Conservation (phyloP, 2,329 filamentous ascomycete species). For the Acephala macrosclerotiorum region DNA sequence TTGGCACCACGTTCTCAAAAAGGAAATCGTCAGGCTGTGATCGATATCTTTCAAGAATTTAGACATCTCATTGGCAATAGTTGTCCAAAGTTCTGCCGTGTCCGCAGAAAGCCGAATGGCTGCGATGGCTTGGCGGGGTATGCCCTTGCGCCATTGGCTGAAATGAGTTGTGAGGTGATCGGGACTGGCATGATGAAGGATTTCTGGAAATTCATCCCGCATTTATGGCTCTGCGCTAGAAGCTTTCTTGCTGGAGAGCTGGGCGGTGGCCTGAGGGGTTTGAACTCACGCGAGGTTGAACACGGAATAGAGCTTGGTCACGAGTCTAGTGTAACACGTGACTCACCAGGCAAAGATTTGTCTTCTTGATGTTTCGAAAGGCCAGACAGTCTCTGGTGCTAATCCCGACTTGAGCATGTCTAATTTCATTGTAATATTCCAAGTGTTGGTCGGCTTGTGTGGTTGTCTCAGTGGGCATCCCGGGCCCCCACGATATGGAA, state of each 20-base stretch:
- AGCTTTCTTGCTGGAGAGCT: background rate
- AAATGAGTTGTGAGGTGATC: background rate
- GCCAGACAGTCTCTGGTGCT: too few relatives aligned
- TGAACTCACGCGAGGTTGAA: slow-evolving; percentile 1
- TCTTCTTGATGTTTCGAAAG: too few relatives aligned
- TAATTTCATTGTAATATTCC: too few relatives aligned
- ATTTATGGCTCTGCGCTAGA: background rate
- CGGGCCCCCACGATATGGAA: too few relatives aligned
- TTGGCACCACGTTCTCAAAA: slow-evolving; percentile 1
- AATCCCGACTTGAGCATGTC: too few relatives aligned
- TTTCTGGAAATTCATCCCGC: background rate
- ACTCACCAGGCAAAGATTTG: background rate
- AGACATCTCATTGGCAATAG: background rate
- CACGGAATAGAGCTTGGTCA: background rate
- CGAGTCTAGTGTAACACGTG: background rate
- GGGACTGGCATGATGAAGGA: background rate
- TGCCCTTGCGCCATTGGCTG: background rate
- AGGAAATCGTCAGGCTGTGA: background rate
- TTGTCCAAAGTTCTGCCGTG: background rate
- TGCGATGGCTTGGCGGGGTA: background rate
- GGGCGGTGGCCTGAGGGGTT: slow-evolving; percentile 3
- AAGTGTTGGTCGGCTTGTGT: too few relatives aligned
- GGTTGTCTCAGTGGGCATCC: too few relatives aligned
- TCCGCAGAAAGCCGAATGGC: background rate
- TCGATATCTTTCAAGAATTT: background rate